phyloP scores from a whole-genome alignment of 495 filamentous ascomycete species.

The Penicillium egyptiacum region DNA sequence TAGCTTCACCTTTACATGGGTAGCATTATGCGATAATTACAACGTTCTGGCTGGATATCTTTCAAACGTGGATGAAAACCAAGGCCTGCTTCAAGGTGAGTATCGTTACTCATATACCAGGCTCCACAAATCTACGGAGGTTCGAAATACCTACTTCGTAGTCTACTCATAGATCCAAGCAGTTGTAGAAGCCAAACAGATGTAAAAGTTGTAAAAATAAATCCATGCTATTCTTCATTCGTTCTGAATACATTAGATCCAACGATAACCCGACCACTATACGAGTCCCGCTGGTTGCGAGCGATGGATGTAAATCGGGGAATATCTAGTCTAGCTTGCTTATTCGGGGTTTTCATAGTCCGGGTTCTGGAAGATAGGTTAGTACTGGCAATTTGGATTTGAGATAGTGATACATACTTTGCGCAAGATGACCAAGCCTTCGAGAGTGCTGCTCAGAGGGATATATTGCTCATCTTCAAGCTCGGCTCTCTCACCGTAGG shows the following conservation, averaged over 20 bases:
- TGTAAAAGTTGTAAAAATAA: constrained; percentile 14
- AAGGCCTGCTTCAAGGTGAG: not conserved
- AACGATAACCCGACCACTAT: constrained; percentile 31
- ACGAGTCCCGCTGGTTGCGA: constrained; percentile 18
- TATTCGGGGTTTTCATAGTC: constrained; percentile 51
- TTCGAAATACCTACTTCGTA: not conserved
- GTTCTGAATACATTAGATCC: constrained; percentile 45
- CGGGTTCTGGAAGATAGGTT: constrained; percentile 47
- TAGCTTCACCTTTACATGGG: constrained; percentile 1
- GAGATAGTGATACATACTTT: constrained; percentile 64
- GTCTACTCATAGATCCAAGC: not conserved
- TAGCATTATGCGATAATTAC: not conserved
- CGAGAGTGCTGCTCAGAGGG: constrained; percentile 81
- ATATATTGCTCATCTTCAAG: constrained; percentile 98
- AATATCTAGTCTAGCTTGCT: constrained; percentile 28
- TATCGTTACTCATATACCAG: not conserved
- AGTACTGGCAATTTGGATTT: constrained; percentile 16
- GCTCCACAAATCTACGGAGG: not conserved
- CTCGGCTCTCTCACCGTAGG: constrained; percentile 92
- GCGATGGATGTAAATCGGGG: constrained; percentile 18
- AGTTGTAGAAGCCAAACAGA: not conserved
- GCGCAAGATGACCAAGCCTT: constrained; percentile 93
- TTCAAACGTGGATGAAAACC: not conserved
- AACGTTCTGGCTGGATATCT: not conserved
- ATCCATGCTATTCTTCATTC: constrained; percentile 39